Evolutionary conservation across 768 basidiomycete genomes (phyloP), one percentile per base, ranked within the genome.

Genomic region (Thelephora aurantiotincta): DNA sequence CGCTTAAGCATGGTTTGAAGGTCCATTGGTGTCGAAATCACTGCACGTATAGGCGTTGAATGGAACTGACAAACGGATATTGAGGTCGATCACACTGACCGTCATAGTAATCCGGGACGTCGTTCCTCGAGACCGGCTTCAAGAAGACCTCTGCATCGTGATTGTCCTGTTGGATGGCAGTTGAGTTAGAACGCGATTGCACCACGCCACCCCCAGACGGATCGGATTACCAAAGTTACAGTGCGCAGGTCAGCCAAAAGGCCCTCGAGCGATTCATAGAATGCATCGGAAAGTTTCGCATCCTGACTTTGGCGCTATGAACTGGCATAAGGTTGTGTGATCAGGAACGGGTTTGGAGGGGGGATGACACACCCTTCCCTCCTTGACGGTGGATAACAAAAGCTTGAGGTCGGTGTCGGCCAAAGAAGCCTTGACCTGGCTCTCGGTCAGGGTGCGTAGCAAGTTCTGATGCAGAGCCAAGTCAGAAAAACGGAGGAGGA

Each of bases 11-110:
- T 86, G 0, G 92, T 86, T 51, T 80, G 80, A 38, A 98, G 71
- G 68, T 99, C 96, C 96, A 99, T 99, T 4, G 96, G 92, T 52
- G 80, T 80, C 48, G 81, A 67, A 62, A 99, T 96, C 55, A 94
- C 96, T 98, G 58, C 11, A 18, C 36, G 26, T 44, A 50, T 14
- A 42, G 37, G 46, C 26, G 38, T 22, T 23, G 45, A 23, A 4
- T 20, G 30, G 12, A 18, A 43, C 23, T 34, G 16, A 48, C 43
- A 11, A 45, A 43, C 33, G 46, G 16, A 48, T 35, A 41, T 33
- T 37, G 1, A 41, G 33, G 41, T 34, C 30, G 33, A 47, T 43
- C 48, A 34, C 34, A 47, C 82, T 50, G 52, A 90, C 94, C 76
- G 42, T 91, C 85, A 65, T 90, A 82, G 59, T 99, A 99, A 65